Evolutionary conservation across 2,329 filamentous ascomycete genomes (phyloP).

Genomic region (Aspergillus sp.): DNA sequence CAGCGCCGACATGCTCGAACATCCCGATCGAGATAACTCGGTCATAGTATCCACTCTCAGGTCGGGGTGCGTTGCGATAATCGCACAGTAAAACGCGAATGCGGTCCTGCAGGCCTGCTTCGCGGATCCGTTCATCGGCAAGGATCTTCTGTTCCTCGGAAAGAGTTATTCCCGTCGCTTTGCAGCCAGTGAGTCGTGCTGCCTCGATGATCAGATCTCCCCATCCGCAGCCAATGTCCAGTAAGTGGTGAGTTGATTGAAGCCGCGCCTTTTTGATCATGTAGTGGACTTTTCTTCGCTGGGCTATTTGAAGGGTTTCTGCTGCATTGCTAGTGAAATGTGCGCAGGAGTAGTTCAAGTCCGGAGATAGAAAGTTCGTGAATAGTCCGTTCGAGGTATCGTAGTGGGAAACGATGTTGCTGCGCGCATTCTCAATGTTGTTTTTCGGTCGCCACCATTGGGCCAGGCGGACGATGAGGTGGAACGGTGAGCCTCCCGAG

Average conservation of each 20-base stretch:
- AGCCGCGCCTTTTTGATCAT: constrained; percentile 68
- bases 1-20: constrained; percentile 71
- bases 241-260: constrained; percentile 65
- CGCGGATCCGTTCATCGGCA: constrained; percentile 64
- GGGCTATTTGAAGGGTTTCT: constrained; percentile 54
- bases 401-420: constrained; percentile 73
- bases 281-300: constrained; percentile 65
- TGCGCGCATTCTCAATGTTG: constrained; percentile 58
- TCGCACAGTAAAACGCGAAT: constrained; percentile 69
- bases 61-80: constrained; percentile 63
- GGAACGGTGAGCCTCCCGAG: constrained; percentile 11
- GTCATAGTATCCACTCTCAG: constrained; percentile 63
- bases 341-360: constrained; percentile 58
- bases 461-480: constrained; percentile 9
- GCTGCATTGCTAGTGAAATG: constrained; percentile 57
- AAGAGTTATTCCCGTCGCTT: constrained; percentile 68
- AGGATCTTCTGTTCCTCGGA: constrained; percentile 69
- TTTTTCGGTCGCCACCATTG: constrained; percentile 61
- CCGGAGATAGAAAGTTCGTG: constrained; percentile 26
- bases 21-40: constrained; percentile 77
- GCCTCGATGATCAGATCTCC: constrained; percentile 72
- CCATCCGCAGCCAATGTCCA: constrained; percentile 77
- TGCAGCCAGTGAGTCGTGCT: constrained; percentile 65
- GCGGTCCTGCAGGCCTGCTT: constrained; percentile 59
- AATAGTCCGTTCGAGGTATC: constrained; percentile 59